Evolutionary conservation across 305 asterid genomes (phyloP).

Genomic region (Rubia balearica): DNA sequence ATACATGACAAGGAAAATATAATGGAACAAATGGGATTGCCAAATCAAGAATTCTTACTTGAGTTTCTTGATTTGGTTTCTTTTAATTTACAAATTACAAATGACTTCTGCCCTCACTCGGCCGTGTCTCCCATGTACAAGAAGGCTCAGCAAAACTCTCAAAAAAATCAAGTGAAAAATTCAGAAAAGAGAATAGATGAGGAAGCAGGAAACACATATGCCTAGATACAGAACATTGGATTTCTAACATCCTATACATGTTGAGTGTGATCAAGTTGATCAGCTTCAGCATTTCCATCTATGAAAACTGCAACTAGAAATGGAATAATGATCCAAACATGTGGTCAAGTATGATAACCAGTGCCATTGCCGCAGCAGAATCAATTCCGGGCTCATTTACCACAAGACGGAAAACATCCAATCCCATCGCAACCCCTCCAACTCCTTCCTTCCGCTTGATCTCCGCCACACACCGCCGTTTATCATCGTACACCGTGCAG

Average conservation of each 20-base stretch:
- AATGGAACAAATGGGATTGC: too few relatives aligned
- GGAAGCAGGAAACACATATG: background rate
- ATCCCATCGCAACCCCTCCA: constrained; percentile 44
- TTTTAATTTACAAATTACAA: background rate
- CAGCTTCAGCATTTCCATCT: background rate
- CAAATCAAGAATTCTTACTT: background rate
- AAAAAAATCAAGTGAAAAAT: background rate
- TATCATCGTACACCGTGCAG: constrained; percentile 46
- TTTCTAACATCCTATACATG: background rate
- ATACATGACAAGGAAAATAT: too few relatives aligned
- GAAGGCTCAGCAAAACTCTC: background rate
- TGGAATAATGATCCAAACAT: constrained; percentile 43
- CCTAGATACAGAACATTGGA: background rate
- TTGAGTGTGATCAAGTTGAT: background rate
- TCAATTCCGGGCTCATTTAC: constrained; percentile 48
- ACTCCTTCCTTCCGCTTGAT: constrained; percentile 56
- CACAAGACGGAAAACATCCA: constrained; percentile 51
- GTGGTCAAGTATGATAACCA: constrained; percentile 61
- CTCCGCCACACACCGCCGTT: constrained; percentile 49
- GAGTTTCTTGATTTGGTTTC: background rate
- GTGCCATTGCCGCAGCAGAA: constrained; percentile 44
- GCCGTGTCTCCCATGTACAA: background rate
- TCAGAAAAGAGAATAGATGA: background rate
- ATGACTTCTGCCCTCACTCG: background rate
- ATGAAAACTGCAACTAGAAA: background rate